Conservation (phyloP, 2,329 filamentous ascomycete species). For the Exophiala mesophila region DNA sequence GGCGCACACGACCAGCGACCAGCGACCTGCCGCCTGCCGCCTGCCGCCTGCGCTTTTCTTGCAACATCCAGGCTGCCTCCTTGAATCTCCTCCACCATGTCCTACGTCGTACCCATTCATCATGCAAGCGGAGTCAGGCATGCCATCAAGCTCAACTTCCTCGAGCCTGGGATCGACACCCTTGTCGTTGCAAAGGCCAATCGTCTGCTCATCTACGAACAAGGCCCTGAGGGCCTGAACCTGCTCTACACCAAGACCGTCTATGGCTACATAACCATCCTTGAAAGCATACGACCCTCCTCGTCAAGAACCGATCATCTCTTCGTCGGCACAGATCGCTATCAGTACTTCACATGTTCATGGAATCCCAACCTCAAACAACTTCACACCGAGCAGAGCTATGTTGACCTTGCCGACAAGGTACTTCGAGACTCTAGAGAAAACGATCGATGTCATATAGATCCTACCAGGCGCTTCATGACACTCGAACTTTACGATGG, state of each 20-base stretch:
- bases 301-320: constrained; percentile 74
- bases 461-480: constrained; percentile 68
- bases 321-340: constrained; percentile 85
- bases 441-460: constrained; percentile 75
- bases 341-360: constrained; percentile 81
- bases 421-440: constrained; percentile 70
- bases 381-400: constrained; percentile 54
- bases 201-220: constrained; percentile 75
- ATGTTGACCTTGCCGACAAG: constrained; percentile 57
- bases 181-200: constrained; percentile 84
- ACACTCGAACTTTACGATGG: constrained; percentile 65
- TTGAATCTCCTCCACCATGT: constrained; percentile 55
- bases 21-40: no score
- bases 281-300: constrained; percentile 72
- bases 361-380: constrained; percentile 63
- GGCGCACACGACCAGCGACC: no score
- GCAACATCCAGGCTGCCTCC: no score
- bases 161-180: constrained; percentile 70
- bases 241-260: constrained; percentile 67
- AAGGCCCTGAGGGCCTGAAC: constrained; percentile 58
- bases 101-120: constrained; percentile 92
- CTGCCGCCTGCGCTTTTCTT: no score
- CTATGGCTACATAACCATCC: constrained; percentile 81
- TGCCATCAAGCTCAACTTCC: constrained; percentile 74
- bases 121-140: constrained; percentile 85